Conservation (phyloP, 164 flowering plant species). For the Dillenia suffruticosa region DNA sequence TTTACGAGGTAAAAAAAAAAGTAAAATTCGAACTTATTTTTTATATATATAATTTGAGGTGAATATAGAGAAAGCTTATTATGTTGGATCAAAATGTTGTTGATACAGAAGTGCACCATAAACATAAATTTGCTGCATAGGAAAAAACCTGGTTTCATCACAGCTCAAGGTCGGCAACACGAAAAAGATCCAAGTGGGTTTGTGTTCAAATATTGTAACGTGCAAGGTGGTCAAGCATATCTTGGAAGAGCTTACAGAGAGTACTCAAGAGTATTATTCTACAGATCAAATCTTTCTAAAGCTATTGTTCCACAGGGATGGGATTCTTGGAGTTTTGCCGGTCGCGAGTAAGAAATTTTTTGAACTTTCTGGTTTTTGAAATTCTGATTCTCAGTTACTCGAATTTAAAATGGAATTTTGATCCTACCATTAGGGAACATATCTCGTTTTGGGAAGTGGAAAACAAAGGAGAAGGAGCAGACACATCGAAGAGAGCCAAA, state of each 20-base stretch:
- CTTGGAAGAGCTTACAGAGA: conserved; percentile 3
- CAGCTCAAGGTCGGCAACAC: neutral
- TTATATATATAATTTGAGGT: neutral
- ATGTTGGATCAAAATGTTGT: neutral
- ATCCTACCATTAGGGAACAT: neutral
- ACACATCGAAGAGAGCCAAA: neutral
- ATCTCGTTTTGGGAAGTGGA: neutral
- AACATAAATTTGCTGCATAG: neutral
- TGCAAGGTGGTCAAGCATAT: neutral
- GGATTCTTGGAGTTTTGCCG: neutral
- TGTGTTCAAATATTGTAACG: neutral
- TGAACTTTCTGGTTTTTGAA: neutral
- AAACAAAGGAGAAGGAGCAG: conserved; percentile 1
- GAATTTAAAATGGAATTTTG: neutral
- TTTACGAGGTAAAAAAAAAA: neutral
- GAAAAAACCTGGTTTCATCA: neutral
- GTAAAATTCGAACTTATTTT: neutral
- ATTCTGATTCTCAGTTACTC: neutral
- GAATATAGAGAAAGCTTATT: too few species aligned
- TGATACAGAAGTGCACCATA: neutral
- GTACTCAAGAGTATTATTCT: conserved; percentile 5
- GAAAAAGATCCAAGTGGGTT: neutral
- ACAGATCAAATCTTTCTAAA: neutral
- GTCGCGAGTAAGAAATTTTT: neutral
- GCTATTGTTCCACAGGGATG: neutral